A percentile compares a stretch with the other conserved stretches of the same genome.
These are phyloP conservation scores for Chlorella sp. DNA, from an alignment of 139 green algal genomes.

Conservation along the genomic window DNA sequence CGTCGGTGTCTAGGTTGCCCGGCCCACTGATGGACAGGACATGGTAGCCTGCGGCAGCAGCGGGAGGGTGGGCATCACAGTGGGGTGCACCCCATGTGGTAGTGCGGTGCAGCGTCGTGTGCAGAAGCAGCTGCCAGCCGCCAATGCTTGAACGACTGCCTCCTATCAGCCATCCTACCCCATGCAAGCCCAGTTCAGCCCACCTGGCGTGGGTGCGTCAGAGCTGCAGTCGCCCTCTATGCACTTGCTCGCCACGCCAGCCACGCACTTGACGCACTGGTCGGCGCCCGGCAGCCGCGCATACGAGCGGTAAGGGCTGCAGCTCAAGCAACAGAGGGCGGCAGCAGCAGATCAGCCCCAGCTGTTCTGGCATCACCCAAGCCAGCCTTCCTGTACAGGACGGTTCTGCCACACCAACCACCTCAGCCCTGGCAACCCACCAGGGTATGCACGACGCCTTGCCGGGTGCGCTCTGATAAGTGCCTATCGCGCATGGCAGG, in stretches of 20 bases:
- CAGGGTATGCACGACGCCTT: background rate
- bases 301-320: conserved; percentile 12
- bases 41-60: background rate
- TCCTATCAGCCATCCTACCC: too few relatives aligned
- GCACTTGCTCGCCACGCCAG: conserved; percentile 2
- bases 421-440: background rate
- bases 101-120: too few relatives aligned
- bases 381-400: too few relatives aligned
- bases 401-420: too few relatives aligned
- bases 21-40: background rate
- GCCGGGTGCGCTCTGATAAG: background rate
- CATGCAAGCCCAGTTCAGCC: too few relatives aligned
- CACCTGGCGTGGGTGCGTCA: background rate
- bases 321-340: too few relatives aligned
- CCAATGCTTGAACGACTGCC: background rate
- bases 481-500: conserved; percentile 4
- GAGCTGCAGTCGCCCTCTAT: background rate
- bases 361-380: too few relatives aligned
- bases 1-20: background rate
- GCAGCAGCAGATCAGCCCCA: too few relatives aligned
- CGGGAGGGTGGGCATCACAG: background rate
- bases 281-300: background rate
- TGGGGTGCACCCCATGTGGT: too few relatives aligned
- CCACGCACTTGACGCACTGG: conserved; percentile 20
- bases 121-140: background rate